Conservation (phyloP, 2,329 filamentous ascomycete species). For the Fusarium equiseti region DNA sequence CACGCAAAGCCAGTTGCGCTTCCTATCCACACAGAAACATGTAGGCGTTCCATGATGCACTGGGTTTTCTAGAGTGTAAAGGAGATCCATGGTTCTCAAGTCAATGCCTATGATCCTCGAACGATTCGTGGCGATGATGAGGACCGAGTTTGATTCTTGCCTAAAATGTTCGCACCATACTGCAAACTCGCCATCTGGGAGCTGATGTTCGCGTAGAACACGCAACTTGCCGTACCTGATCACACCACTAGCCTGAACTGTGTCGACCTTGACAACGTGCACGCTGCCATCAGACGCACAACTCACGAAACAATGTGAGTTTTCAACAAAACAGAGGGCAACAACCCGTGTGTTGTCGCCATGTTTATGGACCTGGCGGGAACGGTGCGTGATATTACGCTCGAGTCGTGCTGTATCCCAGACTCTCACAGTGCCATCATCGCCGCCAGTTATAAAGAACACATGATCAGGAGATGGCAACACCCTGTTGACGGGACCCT, state of each 20-base stretch:
- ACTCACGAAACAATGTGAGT: conserved; percentile 92
- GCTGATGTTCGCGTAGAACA: conserved; percentile 82
- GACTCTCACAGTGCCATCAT: conserved; percentile 90
- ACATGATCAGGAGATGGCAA: conserved; percentile 87
- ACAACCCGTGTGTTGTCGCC: conserved; percentile 78
- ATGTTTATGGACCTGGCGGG: conserved; percentile 87
- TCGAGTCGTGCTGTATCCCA: conserved; percentile 94
- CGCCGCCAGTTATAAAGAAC: conserved; percentile 94
- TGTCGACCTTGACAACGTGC: conserved; percentile 85
- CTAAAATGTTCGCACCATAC: conserved; percentile 95
- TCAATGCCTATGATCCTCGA: conserved; percentile 88
- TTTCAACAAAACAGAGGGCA: conserved; percentile 89
- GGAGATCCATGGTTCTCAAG: conserved; percentile 83
- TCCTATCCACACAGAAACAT: conserved; percentile 88
- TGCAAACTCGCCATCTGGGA: conserved; percentile 79
- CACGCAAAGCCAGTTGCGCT: conserved; percentile 89
- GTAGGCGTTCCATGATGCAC: conserved; percentile 92
- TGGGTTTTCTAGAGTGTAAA: conserved; percentile 87
- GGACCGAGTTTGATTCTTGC: conserved; percentile 81
- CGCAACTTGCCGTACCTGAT: conserved; percentile 83
- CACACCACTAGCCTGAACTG: conserved; percentile 59
- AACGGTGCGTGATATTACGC: conserved; percentile 88
- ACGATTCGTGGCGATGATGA: conserved; percentile 87
- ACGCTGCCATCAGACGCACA: conserved; percentile 91
- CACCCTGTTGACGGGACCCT: conserved; percentile 83